A percentile compares a stretch with the other conserved stretches of the same genome.
phyloP scores from a whole-genome alignment of 306 rosid species.

The Castanospermum australe region DNA sequence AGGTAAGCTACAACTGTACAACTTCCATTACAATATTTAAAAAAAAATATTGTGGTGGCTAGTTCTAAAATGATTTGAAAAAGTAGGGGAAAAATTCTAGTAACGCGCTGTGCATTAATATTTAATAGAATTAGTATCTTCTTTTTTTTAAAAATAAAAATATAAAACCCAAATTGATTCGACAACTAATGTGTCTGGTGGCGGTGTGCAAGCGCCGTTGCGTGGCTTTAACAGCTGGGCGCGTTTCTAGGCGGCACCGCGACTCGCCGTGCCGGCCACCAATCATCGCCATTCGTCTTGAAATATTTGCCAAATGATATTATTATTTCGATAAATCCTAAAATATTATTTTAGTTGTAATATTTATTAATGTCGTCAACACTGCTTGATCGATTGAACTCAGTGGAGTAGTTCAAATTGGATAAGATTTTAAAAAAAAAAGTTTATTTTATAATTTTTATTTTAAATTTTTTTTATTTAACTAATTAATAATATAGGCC shows the following conservation, averaged over 20 bases:
- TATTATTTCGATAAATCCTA: no score
- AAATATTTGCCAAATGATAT: no score
- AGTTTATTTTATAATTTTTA: no score
- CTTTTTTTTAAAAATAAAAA: neutral
- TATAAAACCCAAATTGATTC: neutral
- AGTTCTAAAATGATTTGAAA: neutral
- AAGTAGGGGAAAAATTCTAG: neutral
- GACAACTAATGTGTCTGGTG: neutral
- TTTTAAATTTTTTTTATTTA: no score
- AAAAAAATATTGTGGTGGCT: neutral
- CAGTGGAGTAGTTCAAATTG: no score
- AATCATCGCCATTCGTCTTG: no score
- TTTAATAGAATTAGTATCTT: no score
- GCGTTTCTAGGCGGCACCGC: constrained; percentile 36
- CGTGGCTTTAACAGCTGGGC: neutral
- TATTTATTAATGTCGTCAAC: no score
- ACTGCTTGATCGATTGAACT: no score
- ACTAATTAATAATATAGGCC: no score
- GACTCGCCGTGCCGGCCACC: constrained; percentile 6
- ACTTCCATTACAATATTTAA: neutral
- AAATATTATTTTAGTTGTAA: no score
- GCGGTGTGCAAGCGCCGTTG: neutral
- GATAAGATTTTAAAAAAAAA: no score
- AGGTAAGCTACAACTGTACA: neutral
- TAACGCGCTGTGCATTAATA: neutral